These are phyloP conservation scores for Coemansia sp. DNA, from an alignment of 192 early-diverging fungal species.

Conservation along the genomic window DNA sequence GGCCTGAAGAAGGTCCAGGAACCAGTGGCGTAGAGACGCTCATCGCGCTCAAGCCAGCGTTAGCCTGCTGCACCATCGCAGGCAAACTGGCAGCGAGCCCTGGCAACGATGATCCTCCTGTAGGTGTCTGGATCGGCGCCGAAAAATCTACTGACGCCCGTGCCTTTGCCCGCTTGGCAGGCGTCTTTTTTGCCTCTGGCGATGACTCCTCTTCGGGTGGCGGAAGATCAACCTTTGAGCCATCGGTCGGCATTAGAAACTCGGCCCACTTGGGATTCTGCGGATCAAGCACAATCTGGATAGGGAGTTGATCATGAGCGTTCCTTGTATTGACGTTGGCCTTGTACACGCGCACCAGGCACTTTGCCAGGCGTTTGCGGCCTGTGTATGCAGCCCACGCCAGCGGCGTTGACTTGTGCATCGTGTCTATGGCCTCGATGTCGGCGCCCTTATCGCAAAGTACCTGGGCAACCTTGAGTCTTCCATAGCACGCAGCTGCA, in stretches of 20 bases:
- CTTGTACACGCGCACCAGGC: slow-evolving; percentile 74
- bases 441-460: slow-evolving; percentile 78
- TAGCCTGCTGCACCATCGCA: not conserved
- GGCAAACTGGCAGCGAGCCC: not conserved
- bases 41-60: not conserved
- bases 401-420: slow-evolving; percentile 80
- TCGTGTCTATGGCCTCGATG: slow-evolving; percentile 80
- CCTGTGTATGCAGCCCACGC: slow-evolving; percentile 89
- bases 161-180: slow-evolving; percentile 23
- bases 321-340: slow-evolving; percentile 80
- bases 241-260: slow-evolving; percentile 51
- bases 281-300: slow-evolving; percentile 76
- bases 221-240: slow-evolving; percentile 44
- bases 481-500: slow-evolving; percentile 82
- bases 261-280: slow-evolving; percentile 52
- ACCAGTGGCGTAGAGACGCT: not conserved
- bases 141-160: slow-evolving; percentile 2
- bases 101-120: not conserved
- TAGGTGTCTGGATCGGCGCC: not conserved
- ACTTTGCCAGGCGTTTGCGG: slow-evolving; percentile 67
- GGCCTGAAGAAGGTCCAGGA: not conserved
- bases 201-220: not conserved
- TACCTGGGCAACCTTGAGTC: slow-evolving; percentile 63
- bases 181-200: slow-evolving; percentile 35
- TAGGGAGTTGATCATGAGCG: slow-evolving; percentile 72